Evolutionary conservation across 2,329 filamentous ascomycete species (phyloP), one percentile per base, ranked within the genome.

Genomic region (Aspergillus felis): DNA sequence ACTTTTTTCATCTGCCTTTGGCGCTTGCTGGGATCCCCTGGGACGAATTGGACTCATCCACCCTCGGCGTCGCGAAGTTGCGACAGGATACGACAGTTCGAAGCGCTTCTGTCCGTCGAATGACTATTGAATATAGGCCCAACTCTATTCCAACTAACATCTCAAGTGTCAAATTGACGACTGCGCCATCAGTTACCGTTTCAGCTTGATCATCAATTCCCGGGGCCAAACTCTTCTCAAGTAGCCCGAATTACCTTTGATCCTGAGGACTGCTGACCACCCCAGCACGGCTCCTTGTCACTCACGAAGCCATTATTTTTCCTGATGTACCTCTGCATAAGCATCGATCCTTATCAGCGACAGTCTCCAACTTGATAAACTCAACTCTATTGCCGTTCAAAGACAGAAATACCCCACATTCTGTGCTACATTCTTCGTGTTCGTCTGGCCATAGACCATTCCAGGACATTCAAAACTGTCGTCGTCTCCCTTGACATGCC

Each of bases 401-500:
- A 24, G 42, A 9, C 9, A 46, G 42, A 46, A 22, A 10, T 20
- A 46, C 22, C 42, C 42, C 47, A 49, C 61, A 59, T 62, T 58
- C 60, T 64, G 58, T 61, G 53, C 57, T 62, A 60, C 63, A 64
- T 62, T 61, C 63, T 6, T 46, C 42, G 42, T 46, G 20, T 51
- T 27, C 50, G 50, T 46, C 51, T 47, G 54, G 27, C 54, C 53
- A 49, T 51, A 56, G 53, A 48, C 20, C 22, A 24, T 51, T 60
- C 54, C 54, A 54, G 38, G 24, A 51, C 35, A 41, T 48, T 47
- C 42, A 22, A 48, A 41, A 44, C 50, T 57, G 35, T 42, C 46
- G 25, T 50, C 29, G 48, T 54, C 58, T 59, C 54, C 59, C 57
- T 66, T 63, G 62, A 59, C 56, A 63, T 66, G 59, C 55, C 54